Evolutionary conservation across 1,139 yeast species (phyloP).

Genomic region (Wickerhamomyces sp.): DNA sequence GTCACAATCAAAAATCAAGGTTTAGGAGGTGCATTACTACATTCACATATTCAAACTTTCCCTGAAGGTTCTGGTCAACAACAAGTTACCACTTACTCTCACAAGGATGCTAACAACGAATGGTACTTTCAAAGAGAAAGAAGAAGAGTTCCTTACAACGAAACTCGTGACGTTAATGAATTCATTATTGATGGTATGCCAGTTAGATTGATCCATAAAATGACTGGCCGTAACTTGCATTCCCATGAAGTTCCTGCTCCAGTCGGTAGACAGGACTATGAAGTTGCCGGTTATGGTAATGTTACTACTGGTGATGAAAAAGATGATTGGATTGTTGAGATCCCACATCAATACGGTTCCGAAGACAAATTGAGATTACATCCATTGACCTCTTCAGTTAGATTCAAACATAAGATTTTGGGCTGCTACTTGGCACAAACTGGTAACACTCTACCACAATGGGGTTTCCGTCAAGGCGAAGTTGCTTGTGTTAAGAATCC

Average conservation of each 20-base stretch:
- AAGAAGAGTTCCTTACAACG: slow-evolving; percentile 47
- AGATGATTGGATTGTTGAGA: slow-evolving; percentile 92
- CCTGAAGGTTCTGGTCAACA: slow-evolving; percentile 97
- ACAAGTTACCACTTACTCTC: slow-evolving; percentile 92
- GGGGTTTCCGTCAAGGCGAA: slow-evolving; percentile 99
- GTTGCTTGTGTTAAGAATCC: slow-evolving; percentile 79
- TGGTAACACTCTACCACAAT: slow-evolving; percentile 77
- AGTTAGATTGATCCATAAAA: slow-evolving; percentile 73
- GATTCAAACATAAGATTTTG: slow-evolving; percentile 62
- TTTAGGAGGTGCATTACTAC: slow-evolving; percentile 85
- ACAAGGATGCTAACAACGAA: slow-evolving; percentile 86
- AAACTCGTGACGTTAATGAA: slow-evolving; percentile 45
- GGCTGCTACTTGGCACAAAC: slow-evolving; percentile 87
- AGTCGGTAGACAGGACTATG: slow-evolving; percentile 60
- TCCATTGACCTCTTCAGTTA: slow-evolving; percentile 81
- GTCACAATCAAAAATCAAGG: slow-evolving; percentile 89
- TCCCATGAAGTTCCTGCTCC: slow-evolving; percentile 84
- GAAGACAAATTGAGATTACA: slow-evolving; percentile 69
- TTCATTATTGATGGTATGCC: slow-evolving; percentile 66
- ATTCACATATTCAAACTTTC: slow-evolving; percentile 88
- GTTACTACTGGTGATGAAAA: slow-evolving; percentile 79
- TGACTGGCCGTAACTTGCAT: slow-evolving; percentile 88
- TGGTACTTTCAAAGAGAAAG: slow-evolving; percentile 84
- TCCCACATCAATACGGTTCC: slow-evolving; percentile 67
- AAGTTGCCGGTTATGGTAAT: slow-evolving; percentile 94